Evolutionary conservation across 257 asterid species (phyloP), one percentile per base, ranked within the genome.

Genomic region (Verbena officinalis): DNA sequence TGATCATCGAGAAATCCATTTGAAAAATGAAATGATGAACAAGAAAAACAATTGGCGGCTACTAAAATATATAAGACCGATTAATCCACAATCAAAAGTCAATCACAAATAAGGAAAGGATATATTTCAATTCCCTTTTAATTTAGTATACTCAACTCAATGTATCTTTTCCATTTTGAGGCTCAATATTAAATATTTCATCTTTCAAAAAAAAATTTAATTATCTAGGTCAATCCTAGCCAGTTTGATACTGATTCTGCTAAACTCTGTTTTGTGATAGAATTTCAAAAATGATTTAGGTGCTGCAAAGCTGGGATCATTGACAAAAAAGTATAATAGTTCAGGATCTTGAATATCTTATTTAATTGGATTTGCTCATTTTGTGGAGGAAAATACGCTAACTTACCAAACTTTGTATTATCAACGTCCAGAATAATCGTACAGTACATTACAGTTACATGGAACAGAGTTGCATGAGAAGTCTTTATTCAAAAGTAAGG

Each of bases 1-100:
- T 8, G 9, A 17, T 16, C 49, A 57, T 9, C 3, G 63, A 57
- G 49, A 17, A 34, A 57, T 57, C 63, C 63, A 38, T 57, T 57
- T 57, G 20, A 34, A 34, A 36, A 33, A 17, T 57, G 46, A 34
- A 19, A 57, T 19, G 9, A 0, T 7, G 63, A 0, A 38, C 17
- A 4, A 57, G 31, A 17, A 30, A 9, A 55, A n/a, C 40, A 9
- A 9, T 2, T 36, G 40, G 10, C 1, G 33, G 38, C 34, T 52
- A 12, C 31, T 2, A 50, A 21, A 21, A 15, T 3, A 10, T 30
- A 36, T 36, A 36, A 27, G 33, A 27, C 4, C 4, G 2, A 2
- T 27, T 27, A 27, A 27, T 5, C 33, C 33, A 2, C 33, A 27
- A 3, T 36, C 9, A 36, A 51, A 21, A 11, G 57, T 14, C 6